Base-by-base conservation (phyloP, 73 alveolate genomes). In the Paramecium sexaurelia region DNA sequence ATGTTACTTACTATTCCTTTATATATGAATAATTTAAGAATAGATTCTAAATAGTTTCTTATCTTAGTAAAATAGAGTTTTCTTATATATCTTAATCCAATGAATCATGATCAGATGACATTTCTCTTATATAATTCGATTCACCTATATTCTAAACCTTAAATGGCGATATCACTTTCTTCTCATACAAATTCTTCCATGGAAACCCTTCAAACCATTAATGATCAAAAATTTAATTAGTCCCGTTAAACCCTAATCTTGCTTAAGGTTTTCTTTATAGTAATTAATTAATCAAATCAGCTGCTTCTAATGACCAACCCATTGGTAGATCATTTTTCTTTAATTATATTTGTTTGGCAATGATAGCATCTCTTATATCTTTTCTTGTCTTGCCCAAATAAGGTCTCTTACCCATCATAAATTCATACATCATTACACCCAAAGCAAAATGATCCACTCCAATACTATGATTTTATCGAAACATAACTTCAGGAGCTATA, bases 221-320 rank as follows among this genome's bases (percentile, higher is more conserved):
- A 94, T 97, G 99, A 26, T 83, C 84, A 84, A 95, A 95, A 17
- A 96, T 92, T 92, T 97, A 99, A 47, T 92, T 86, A 20, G 93
- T 92, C 19, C 99, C 99, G 89, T 94, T 94, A 66, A 56, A 66
- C 19, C 99, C 99, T 24, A 98, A 87, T 90, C 99, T 92, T 22
- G 92, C 56, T 40, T 92, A 92, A 19, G 99, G 99, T 73, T 97
- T 97, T 83, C 99, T 96, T 85, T 85, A 84, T 9, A 95, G 86
- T 85, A 96, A 78, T 95, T 92, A 51, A 45, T 66, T 66, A 11
- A 95, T 89, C 41, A 97, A 95, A 86, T 97, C 99, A 7, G 99
- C 98, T 40, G 98, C 97, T 57, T 96, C 99, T n/a, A 87, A 43
- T 47, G 95, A 36, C 99, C 99, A 97, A 3, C 97, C 98, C n/a